Percentiles rank a stretch among this genome's conserved stretches.
Conservation (phyloP, 768 basidiomycete genomes). For the Cubamyces lactineus region DNA sequence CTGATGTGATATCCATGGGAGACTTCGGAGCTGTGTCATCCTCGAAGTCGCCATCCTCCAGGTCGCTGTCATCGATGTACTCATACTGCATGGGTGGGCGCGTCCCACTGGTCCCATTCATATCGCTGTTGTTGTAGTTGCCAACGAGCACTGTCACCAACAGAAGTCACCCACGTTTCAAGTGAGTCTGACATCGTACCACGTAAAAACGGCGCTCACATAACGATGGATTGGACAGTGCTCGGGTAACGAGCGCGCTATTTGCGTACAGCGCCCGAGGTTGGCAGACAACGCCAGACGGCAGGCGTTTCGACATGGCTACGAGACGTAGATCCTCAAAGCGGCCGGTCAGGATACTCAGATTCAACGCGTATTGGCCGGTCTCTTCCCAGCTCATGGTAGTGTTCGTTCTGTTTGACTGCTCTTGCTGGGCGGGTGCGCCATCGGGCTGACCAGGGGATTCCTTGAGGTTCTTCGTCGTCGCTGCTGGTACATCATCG, state of each 20-base stretch:
- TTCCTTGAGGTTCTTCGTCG: too few species aligned
- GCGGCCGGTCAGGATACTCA: constrained; percentile 7
- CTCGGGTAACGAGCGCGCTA: background rate
- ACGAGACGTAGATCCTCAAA: constrained; percentile 10
- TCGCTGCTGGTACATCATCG: too few species aligned
- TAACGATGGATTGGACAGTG: background rate
- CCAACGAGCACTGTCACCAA: background rate
- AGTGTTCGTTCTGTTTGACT: background rate
- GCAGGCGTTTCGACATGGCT: background rate
- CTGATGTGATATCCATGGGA: background rate
- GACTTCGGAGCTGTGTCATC: background rate
- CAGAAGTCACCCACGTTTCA: too few species aligned
- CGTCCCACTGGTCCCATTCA: too few species aligned
- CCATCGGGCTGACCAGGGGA: too few species aligned
- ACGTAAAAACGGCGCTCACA: background rate
- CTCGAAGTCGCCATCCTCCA: constrained; percentile 21
- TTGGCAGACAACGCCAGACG: background rate
- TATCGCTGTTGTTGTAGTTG: too few species aligned
- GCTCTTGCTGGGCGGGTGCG: background rate
- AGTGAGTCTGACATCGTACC: too few species aligned
- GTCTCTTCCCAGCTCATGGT: constrained; percentile 10
- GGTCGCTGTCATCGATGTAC: constrained; percentile 28
- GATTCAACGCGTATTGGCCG: constrained; percentile 5
- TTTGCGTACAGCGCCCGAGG: constrained; percentile 7
- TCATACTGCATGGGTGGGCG: constrained; percentile 6